phyloP scores from a whole-genome alignment of 2,329 filamentous ascomycete species.

The Cercospora beticola region DNA sequence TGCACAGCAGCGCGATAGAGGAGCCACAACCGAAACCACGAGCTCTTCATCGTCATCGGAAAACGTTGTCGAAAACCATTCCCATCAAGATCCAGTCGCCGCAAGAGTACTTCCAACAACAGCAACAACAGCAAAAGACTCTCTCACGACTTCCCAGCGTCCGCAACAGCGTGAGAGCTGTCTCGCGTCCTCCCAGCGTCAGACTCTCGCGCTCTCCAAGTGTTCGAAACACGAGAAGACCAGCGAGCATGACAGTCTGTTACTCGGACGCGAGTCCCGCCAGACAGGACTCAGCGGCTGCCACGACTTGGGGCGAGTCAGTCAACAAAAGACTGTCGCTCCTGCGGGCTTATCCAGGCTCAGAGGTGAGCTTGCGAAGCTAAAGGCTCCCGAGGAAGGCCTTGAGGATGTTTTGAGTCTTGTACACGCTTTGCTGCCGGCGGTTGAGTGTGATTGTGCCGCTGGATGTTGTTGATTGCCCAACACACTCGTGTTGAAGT shows the following conservation, averaged over 20 bases:
- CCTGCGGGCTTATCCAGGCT: not conserved
- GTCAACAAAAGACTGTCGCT: slow-evolving; percentile 1
- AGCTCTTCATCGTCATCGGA: not conserved
- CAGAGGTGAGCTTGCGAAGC: not conserved
- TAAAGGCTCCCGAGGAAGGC: not conserved
- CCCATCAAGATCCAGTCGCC: slow-evolving; percentile 14
- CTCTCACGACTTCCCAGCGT: slow-evolving; percentile 5
- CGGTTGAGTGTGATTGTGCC: not conserved
- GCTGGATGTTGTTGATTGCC: not conserved
- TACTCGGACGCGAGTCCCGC: not conserved
- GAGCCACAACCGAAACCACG: not conserved
- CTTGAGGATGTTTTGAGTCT: not conserved
- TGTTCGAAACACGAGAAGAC: not conserved
- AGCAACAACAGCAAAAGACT: slow-evolving; percentile 1
- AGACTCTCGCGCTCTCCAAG: slow-evolving; percentile 1
- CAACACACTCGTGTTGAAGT: not conserved
- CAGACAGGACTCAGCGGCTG: not conserved
- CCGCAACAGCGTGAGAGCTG: slow-evolving; percentile 2
- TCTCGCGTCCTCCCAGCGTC: not conserved
- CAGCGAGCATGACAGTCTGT: not conserved
- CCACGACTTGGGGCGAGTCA: not conserved
- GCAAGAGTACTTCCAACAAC: slow-evolving; percentile 9
- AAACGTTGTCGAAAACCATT: slow-evolving; percentile 3
- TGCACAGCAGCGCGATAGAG: not conserved
- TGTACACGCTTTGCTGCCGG: not conserved